Conservation (phyloP, 2,329 filamentous ascomycete species). For the Westerdykella aurantiaca region DNA sequence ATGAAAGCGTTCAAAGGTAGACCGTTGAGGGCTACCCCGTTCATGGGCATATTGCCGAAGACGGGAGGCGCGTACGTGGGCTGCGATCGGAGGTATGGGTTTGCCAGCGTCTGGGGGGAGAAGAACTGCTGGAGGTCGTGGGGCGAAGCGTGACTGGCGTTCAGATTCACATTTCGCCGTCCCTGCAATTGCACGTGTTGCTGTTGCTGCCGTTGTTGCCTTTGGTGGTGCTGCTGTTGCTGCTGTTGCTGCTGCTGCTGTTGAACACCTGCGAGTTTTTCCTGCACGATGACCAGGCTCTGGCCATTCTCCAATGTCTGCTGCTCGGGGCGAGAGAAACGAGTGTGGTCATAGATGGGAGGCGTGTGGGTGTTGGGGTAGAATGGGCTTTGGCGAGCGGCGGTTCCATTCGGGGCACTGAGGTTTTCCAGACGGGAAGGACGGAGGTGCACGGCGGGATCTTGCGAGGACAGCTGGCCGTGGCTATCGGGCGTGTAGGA, state of each 20-base stretch:
- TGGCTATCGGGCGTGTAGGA: slow-evolving; percentile 34
- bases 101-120: too few species aligned
- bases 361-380: slow-evolving; percentile 45
- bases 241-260: slow-evolving; percentile 38
- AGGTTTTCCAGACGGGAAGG: slow-evolving; percentile 40
- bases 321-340: slow-evolving; percentile 40
- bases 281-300: slow-evolving; percentile 43
- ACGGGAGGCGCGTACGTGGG: too few species aligned
- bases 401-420: slow-evolving; percentile 40
- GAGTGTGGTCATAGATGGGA: slow-evolving; percentile 40
- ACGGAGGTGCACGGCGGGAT: slow-evolving; percentile 14
- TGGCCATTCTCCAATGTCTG: slow-evolving; percentile 40
- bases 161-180: neutral
- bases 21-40: slow-evolving; percentile 32
- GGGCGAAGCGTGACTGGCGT: too few species aligned
- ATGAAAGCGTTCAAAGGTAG: slow-evolving; percentile 26
- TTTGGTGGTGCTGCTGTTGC: slow-evolving; percentile 26
- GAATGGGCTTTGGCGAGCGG: slow-evolving; percentile 43
- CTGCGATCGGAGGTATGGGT: too few species aligned
- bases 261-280: slow-evolving; percentile 46
- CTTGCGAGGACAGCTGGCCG: slow-evolving; percentile 19
- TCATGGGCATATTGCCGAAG: slow-evolving; percentile 27
- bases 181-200: slow-evolving; percentile 7
- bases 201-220: slow-evolving; percentile 29
- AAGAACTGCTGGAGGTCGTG: slow-evolving; percentile 1